A percentile compares a stretch with the other conserved stretches of the same genome.
Conservation (phyloP, 345 rosid genomes). For the Bretschneidera sinensis region DNA sequence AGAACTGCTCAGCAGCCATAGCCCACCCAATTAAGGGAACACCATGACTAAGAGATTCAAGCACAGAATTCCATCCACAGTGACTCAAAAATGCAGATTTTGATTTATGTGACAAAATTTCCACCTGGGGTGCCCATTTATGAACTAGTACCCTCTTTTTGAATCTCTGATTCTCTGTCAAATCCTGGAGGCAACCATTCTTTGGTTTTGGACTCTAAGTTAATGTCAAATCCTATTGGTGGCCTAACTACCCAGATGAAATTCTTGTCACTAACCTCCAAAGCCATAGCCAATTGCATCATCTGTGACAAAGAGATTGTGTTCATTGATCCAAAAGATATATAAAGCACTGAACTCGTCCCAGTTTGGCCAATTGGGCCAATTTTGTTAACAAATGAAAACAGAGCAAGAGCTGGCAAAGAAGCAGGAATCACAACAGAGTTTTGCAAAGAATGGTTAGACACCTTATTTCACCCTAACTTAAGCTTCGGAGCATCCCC, state of each 20-base stretch:
- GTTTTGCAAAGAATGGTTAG: slow-evolving; percentile 43
- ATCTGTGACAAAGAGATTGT: slow-evolving; percentile 49
- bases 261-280: slow-evolving; percentile 47
- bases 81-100: slow-evolving; percentile 58
- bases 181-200: slow-evolving; percentile 58
- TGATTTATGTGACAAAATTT: slow-evolving; percentile 53
- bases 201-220: slow-evolving; percentile 35
- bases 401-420: slow-evolving; percentile 16
- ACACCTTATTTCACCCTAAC: no score
- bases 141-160: slow-evolving; percentile 37
- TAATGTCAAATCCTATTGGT: slow-evolving; percentile 51
- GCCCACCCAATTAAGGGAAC: slow-evolving; percentile 77
- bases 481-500: no score
- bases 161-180: slow-evolving; percentile 32
- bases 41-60: slow-evolving; percentile 55
- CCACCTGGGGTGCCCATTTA: slow-evolving; percentile 75
- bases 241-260: slow-evolving; percentile 84
- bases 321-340: slow-evolving; percentile 69
- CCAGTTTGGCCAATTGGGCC: slow-evolving; percentile 69
- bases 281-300: slow-evolving; percentile 51
- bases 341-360: slow-evolving; percentile 48
- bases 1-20: slow-evolving; percentile 73
- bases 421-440: slow-evolving; percentile 18
- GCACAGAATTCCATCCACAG: slow-evolving; percentile 85
- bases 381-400: slow-evolving; percentile 32